These are phyloP conservation scores for Cryptosporidium muris DNA, from an alignment of 169 alveolate species.

Conservation along the genomic window DNA sequence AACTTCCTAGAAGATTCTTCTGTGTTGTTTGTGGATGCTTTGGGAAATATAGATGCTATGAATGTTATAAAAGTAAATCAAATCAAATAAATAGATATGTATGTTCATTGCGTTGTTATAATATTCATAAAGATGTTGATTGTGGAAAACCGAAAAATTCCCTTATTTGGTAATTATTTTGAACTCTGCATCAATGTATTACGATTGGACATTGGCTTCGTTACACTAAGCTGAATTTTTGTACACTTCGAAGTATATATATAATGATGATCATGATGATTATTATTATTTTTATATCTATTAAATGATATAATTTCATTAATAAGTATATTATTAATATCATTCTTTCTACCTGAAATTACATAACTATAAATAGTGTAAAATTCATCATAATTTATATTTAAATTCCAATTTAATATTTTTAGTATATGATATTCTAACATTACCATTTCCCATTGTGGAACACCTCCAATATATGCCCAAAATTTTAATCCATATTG, in stretches of 20 bases:
- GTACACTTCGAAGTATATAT: neutral
- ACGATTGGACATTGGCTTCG: constrained; percentile 55
- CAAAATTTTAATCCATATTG: constrained; percentile 64
- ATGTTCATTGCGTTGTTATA: constrained; percentile 51
- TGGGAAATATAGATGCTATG: constrained; percentile 57
- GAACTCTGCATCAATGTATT: constrained; percentile 23
- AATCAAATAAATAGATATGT: constrained; percentile 64
- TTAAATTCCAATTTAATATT: constrained; percentile 50
- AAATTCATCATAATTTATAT: constrained; percentile 33
- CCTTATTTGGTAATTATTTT: constrained; percentile 30
- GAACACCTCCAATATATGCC: constrained; percentile 71
- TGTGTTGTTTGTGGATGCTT: constrained; percentile 65
- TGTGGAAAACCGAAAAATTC: constrained; percentile 60
- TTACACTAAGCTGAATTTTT: constrained; percentile 31
- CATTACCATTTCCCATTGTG: constrained; percentile 70
- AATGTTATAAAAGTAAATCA: constrained; percentile 52
- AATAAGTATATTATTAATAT: neutral
- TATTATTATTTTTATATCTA: neutral
- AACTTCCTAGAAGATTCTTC: constrained; percentile 42
- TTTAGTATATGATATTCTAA: constrained; percentile 42
- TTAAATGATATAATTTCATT: neutral
- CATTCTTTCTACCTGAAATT: constrained; percentile 1
- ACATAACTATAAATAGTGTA: constrained; percentile 20
- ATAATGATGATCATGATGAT: neutral
- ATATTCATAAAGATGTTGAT: constrained; percentile 55